These are phyloP conservation scores for Penstemon newberryi DNA, from an alignment of 257 asterid species.

Conservation along the genomic window DNA sequence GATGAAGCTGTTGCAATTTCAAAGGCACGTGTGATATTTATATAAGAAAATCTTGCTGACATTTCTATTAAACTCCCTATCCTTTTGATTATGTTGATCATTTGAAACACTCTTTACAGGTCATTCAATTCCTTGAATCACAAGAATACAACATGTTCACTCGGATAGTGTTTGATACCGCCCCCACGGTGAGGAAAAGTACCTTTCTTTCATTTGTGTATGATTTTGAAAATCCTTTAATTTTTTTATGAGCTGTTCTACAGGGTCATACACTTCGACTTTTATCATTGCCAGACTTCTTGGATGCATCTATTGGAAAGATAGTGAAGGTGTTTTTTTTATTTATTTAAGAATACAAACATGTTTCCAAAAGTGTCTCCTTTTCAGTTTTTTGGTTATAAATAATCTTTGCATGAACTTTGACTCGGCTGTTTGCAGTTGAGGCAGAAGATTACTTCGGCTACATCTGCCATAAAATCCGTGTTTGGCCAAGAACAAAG, in stretches of 20 bases:
- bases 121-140: conserved; percentile 90
- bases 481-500: conserved; percentile 84
- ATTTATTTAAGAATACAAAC: not conserved
- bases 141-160: conserved; percentile 90
- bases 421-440: conserved; percentile 49
- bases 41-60: conserved; percentile 23
- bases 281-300: conserved; percentile 88
- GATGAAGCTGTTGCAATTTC: conserved; percentile 99
- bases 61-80: conserved; percentile 8
- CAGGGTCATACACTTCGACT: conserved; percentile 96
- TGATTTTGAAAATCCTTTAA: conserved; percentile 17
- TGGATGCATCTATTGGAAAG: conserved; percentile 97
- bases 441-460: conserved; percentile 81
- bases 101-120: conserved; percentile 52
- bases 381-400: conserved; percentile 11
- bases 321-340: conserved; percentile 69
- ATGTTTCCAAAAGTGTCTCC: not conserved
- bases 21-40: conserved; percentile 55
- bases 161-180: conserved; percentile 96
- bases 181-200: conserved; percentile 84
- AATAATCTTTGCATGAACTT: not conserved
- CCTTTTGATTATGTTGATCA: conserved; percentile 33
- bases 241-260: conserved; percentile 32
- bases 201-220: conserved; percentile 18
- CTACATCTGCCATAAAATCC: conserved; percentile 95